These are phyloP conservation scores for Pseudogymnoascus sp. DNA, from an alignment of 2,329 filamentous ascomycete genomes.

Conservation along the genomic window DNA sequence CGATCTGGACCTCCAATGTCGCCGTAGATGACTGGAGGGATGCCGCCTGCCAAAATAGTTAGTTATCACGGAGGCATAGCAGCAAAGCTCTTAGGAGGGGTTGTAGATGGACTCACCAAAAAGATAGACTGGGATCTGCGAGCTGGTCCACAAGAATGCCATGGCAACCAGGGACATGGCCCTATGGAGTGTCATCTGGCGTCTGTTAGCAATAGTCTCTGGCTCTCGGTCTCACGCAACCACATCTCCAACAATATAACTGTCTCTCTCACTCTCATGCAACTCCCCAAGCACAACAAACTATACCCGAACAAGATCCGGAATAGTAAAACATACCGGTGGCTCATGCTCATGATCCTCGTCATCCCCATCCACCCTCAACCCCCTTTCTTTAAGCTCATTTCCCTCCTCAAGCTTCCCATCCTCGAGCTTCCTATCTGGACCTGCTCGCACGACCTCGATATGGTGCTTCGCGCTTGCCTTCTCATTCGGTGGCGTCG, in stretches of 20 bases:
- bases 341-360: constrained; percentile 39
- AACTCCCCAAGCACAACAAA: background rate
- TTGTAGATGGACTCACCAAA: constrained; percentile 29
- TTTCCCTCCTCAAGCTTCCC: constrained; percentile 11
- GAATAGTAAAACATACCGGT: constrained; percentile 28
- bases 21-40: constrained; percentile 44
- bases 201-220: constrained; percentile 16
- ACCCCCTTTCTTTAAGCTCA: constrained; percentile 39
- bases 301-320: background rate
- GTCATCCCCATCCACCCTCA: constrained; percentile 38
- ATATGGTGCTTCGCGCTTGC: constrained; percentile 5
- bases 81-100: background rate
- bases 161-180: constrained; percentile 47
- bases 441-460: background rate
- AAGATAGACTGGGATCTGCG: constrained; percentile 47
- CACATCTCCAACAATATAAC: background rate
- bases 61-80: background rate
- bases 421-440: background rate
- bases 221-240: background rate
- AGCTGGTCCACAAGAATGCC: constrained; percentile 52
- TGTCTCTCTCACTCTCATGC: background rate
- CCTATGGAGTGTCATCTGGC: constrained; percentile 34
- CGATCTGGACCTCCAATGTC: constrained; percentile 44
- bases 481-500: constrained; percentile 19
- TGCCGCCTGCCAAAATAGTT: constrained; percentile 28